These are phyloP conservation scores for Talaromyces pinophilus DNA, from an alignment of 2,329 filamentous ascomycete species.

Conservation along the genomic window DNA sequence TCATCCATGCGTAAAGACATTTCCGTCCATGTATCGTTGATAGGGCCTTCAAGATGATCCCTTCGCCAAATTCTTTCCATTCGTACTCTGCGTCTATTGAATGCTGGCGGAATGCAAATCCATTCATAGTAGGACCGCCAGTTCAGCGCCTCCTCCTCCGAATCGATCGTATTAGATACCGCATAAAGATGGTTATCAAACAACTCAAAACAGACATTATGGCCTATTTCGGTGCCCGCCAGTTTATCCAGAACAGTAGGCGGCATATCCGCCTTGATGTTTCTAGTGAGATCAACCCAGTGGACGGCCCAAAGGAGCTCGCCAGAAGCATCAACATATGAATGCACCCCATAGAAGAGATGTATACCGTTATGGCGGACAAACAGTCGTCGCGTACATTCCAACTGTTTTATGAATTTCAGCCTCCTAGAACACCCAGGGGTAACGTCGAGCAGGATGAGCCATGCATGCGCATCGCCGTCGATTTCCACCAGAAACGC, in stretches of 20 bases:
- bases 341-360: conserved; percentile 68
- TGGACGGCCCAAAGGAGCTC: conserved; percentile 64
- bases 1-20: conserved; percentile 65
- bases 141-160: conserved; percentile 63
- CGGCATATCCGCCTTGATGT: conserved; percentile 44
- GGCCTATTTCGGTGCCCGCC: conserved; percentile 65
- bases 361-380: conserved; percentile 64
- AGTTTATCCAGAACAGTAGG: conserved; percentile 59
- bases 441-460: conserved; percentile 55
- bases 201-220: conserved; percentile 71
- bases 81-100: conserved; percentile 47
- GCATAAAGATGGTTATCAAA: conserved; percentile 67
- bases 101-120: conserved; percentile 60
- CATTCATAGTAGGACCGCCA: conserved; percentile 71
- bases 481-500: conserved; percentile 57
- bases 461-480: conserved; percentile 48
- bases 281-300: conserved; percentile 51
- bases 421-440: conserved; percentile 36
- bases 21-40: conserved; percentile 73
- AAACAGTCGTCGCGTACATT: conserved; percentile 61
- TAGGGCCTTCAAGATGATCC: conserved; percentile 67
- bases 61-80: conserved; percentile 64
- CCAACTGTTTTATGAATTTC: conserved; percentile 46
- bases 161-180: conserved; percentile 65
- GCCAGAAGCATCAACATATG: conserved; percentile 54